phyloP scores from a whole-genome alignment of 2,329 filamentous ascomycete species.

The Ustilaginoidea virens region DNA sequence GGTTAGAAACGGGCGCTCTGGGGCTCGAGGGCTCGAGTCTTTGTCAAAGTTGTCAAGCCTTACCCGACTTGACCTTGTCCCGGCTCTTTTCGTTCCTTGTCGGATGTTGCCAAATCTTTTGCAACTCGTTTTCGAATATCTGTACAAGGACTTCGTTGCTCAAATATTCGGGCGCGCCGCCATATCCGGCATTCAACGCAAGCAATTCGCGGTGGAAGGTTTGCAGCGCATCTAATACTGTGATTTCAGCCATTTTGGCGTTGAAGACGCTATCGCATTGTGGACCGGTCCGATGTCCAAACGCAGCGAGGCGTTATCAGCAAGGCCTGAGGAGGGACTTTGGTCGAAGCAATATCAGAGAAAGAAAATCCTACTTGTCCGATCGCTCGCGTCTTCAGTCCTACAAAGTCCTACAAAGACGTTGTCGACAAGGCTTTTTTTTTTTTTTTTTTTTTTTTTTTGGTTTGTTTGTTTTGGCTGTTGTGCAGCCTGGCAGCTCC shows the following conservation, averaged over 20 bases:
- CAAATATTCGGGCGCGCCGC: conserved; percentile 45
- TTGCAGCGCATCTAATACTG: conserved; percentile 62
- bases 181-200: conserved; percentile 54
- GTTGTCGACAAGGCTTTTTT: too few relatives aligned
- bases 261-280: conserved; percentile 31
- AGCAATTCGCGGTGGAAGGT: conserved; percentile 75
- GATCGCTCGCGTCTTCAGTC: too few relatives aligned
- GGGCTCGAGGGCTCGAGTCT: too few relatives aligned
- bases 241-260: conserved; percentile 53
- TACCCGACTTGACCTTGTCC: conserved; percentile 52
- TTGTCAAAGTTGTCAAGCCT: conserved; percentile 10
- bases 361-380: too few relatives aligned
- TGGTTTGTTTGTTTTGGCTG: conserved; percentile 11
- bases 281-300: too few relatives aligned
- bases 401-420: too few relatives aligned
- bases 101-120: conserved; percentile 59
- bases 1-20: conserved; percentile 8
- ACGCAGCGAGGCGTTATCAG: too few relatives aligned
- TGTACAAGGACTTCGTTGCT: conserved; percentile 55
- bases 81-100: conserved; percentile 62
- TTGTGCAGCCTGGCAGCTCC: conserved; percentile 17
- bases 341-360: too few relatives aligned
- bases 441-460: too few relatives aligned
- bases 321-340: too few relatives aligned
- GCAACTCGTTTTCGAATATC: conserved; percentile 56